Percentiles rank a stretch among this genome's conserved stretches.
phyloP scores from a whole-genome alignment of 495 filamentous ascomycete genomes.

The Penicillium maclennaniae region DNA sequence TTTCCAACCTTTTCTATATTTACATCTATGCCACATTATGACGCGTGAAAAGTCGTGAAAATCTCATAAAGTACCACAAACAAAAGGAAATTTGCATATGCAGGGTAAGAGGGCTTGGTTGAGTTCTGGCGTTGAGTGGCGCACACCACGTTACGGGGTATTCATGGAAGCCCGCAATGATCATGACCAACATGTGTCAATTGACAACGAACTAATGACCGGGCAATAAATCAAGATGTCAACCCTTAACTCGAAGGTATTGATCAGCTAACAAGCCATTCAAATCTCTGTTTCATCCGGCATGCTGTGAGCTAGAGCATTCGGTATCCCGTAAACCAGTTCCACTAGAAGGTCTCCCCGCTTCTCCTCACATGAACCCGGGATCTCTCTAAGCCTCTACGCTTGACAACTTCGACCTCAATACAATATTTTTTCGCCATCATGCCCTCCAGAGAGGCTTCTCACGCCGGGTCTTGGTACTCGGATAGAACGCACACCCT shows the following conservation, averaged over 20 bases:
- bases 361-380: conserved; percentile 19
- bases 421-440: not conserved
- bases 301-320: conserved; percentile 3
- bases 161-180: no score
- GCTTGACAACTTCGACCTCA: conserved; percentile 3
- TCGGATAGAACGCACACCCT: conserved; percentile 55
- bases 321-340: conserved; percentile 17
- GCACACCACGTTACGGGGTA: no score
- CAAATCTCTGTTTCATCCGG: not conserved
- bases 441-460: conserved; percentile 64
- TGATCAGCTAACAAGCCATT: not conserved
- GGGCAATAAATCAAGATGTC: not conserved
- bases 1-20: not conserved
- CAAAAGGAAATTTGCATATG: no score
- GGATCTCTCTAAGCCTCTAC: conserved; percentile 4
- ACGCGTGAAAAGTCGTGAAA: no score
- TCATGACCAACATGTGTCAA: not conserved
- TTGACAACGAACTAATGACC: not conserved
- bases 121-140: no score
- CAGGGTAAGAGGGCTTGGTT: no score
- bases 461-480: conserved; percentile 86
- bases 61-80: no score
- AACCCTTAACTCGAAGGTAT: not conserved
- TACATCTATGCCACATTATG: no score
- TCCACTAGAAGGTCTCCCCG: conserved; percentile 26